Percentiles rank a stretch among this genome's conserved stretches.
Conservation (phyloP, 2,329 filamentous ascomycete genomes). For the Lecanicillium sp. region DNA sequence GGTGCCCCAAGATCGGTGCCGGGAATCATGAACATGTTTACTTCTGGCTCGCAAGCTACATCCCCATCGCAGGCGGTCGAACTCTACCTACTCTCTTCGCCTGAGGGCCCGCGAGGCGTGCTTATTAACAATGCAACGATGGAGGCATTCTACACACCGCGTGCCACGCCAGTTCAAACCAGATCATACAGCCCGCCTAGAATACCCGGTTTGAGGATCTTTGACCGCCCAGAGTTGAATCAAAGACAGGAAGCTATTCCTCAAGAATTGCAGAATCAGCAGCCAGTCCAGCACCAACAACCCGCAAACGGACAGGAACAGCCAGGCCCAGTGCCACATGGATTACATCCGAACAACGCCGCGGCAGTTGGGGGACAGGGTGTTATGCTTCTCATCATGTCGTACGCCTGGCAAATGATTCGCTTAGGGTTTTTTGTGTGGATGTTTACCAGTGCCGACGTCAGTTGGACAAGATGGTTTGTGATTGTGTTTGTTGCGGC, state of each 20-base stretch:
- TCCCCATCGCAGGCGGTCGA: conserved; percentile 30
- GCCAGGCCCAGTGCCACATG: neutral
- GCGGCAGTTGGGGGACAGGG: conserved; percentile 23
- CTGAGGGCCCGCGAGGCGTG: conserved; percentile 50
- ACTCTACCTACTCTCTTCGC: conserved; percentile 55
- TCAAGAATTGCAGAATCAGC: neutral
- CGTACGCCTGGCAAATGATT: conserved; percentile 55
- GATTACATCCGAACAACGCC: conserved; percentile 32
- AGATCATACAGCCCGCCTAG: too few relatives aligned
- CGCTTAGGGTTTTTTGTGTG: conserved; percentile 53
- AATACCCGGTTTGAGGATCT: neutral
- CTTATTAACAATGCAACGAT: conserved; percentile 42
- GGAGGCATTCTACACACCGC: conserved; percentile 44
- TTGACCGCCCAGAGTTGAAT: neutral
- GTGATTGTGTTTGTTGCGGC: conserved; percentile 46
- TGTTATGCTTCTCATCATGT: conserved; percentile 36
- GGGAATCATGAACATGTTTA: conserved; percentile 18
- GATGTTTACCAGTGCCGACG: conserved; percentile 53
- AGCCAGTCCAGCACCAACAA: neutral
- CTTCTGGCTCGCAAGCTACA: conserved; percentile 11
- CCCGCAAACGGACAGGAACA: neutral
- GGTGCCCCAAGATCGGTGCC: conserved; percentile 26
- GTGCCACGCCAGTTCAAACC: neutral
- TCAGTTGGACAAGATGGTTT: conserved; percentile 52
- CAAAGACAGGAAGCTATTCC: neutral